These are phyloP conservation scores for Hypoxylon subgilvum DNA, from an alignment of 495 filamentous ascomycete genomes.

Conservation along the genomic window DNA sequence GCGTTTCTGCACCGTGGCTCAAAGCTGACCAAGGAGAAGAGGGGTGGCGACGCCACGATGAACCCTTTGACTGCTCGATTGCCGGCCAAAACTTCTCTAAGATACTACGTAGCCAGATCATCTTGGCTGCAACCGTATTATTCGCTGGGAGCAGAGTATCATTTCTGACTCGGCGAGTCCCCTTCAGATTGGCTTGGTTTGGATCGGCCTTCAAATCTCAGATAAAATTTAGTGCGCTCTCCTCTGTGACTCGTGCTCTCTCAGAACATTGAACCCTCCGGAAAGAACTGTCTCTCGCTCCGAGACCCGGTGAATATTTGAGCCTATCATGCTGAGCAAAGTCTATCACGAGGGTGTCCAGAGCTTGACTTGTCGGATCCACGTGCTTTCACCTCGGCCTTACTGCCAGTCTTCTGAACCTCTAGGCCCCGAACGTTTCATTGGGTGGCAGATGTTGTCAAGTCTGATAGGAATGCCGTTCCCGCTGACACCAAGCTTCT, in stretches of 20 bases:
- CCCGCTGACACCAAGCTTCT: background rate
- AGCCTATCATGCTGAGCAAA: background rate
- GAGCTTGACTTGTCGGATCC: constrained; percentile 7
- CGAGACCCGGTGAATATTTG: background rate
- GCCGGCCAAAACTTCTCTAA: no score
- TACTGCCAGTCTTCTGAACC: background rate
- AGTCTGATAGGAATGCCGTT: background rate
- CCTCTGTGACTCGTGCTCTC: background rate
- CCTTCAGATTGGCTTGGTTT: constrained; percentile 1
- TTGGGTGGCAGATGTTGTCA: background rate
- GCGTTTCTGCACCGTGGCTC: constrained; percentile 14
- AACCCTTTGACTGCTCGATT: background rate
- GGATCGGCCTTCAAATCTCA: background rate
- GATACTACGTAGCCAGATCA: background rate
- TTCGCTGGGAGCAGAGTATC: background rate
- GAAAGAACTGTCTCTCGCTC: background rate
- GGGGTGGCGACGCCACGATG: background rate
- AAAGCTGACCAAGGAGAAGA: background rate
- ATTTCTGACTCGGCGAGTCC: background rate
- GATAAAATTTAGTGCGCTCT: background rate
- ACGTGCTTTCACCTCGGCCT: constrained; percentile 7
- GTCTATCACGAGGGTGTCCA: constrained; percentile 4
- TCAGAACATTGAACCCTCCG: background rate
- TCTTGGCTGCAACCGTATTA: background rate
- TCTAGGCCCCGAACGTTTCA: background rate